A percentile compares a stretch with the other conserved stretches of the same genome.
phyloP scores from a whole-genome alignment of 208 protist species.

The Wallacemonas sp. region DNA sequence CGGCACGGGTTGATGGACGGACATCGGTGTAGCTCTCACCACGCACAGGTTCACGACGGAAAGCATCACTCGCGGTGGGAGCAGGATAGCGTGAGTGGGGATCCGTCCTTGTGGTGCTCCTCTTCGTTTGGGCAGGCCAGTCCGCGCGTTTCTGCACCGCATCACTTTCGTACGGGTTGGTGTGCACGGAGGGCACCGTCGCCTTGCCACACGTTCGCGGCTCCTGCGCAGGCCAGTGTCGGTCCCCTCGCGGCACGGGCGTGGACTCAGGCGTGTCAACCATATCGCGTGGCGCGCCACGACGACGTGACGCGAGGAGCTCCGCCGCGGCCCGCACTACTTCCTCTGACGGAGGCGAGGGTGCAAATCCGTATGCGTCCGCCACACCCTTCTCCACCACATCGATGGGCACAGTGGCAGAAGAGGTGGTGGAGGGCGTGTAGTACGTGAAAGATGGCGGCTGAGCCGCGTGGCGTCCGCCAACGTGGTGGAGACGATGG shows the following conservation, averaged over 20 bases:
- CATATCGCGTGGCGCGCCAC: not conserved
- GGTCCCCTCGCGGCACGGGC: not conserved
- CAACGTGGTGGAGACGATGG: not conserved
- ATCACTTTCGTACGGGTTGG: conserved; percentile 7
- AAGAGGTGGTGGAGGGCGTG: not conserved
- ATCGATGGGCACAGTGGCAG: not conserved
- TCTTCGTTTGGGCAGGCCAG: no score
- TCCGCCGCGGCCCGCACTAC: conserved; percentile 2
- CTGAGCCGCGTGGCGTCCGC: not conserved
- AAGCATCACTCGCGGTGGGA: not conserved
- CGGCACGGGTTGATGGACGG: not conserved
- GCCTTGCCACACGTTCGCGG: conserved; percentile 3
- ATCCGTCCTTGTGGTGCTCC: not conserved
- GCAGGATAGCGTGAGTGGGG: not conserved
- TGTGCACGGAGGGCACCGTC: not conserved
- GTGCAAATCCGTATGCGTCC: no score
- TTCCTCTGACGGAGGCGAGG: not conserved
- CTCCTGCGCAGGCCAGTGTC: not conserved
- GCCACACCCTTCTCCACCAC: no score
- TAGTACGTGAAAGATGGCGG: not conserved
- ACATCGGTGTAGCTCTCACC: not conserved
- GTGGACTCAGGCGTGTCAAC: not conserved
- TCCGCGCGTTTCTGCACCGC: no score
- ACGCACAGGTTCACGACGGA: not conserved
- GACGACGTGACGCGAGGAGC: conserved; percentile 3